A percentile compares a stretch with the other conserved stretches of the same genome.
Conservation (phyloP, 2,329 filamentous ascomycete species). For the Didymosphaeria variabile region DNA sequence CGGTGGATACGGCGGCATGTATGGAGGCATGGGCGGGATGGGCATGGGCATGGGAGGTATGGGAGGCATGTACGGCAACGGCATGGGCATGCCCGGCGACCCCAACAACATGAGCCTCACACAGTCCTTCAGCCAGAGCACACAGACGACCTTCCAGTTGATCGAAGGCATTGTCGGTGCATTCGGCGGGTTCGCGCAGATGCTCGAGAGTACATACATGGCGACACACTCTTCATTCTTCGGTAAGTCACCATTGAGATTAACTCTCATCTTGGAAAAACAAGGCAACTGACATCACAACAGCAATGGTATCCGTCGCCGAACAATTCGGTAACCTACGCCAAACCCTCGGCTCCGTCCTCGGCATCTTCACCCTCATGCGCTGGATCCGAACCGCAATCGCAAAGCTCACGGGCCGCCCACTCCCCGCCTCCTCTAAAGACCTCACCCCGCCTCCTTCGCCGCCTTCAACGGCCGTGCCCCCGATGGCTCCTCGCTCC, state of each 20-base stretch:
- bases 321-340: slow-evolving; percentile 95
- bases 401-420: slow-evolving; percentile 91
- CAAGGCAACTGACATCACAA: slow-evolving; percentile 23
- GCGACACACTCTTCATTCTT: slow-evolving; percentile 99
- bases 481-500: slow-evolving; percentile 71
- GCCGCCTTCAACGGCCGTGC: slow-evolving; percentile 82
- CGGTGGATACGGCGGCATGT: slow-evolving; percentile 51
- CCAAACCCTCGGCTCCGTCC: slow-evolving; percentile 89
- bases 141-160: slow-evolving; percentile 96
- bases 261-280: background rate
- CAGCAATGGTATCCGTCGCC: slow-evolving; percentile 94
- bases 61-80: slow-evolving; percentile 61
- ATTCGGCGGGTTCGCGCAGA: slow-evolving; percentile 97
- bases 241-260: slow-evolving; percentile 67
- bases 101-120: slow-evolving; percentile 94
- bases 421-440: slow-evolving; percentile 85
- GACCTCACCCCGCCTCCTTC: slow-evolving; percentile 92
- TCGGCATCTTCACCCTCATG: slow-evolving; percentile 95
- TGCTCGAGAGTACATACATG: slow-evolving; percentile 99
- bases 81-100: slow-evolving; percentile 58
- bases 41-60: slow-evolving; percentile 49
- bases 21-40: slow-evolving; percentile 50
- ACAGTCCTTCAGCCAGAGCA: slow-evolving; percentile 94
- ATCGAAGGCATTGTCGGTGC: slow-evolving; percentile 96
- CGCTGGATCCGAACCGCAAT: slow-evolving; percentile 92